Conservation (phyloP, 176 grass and related monocot genomes). For the Aechmea fasciata region DNA sequence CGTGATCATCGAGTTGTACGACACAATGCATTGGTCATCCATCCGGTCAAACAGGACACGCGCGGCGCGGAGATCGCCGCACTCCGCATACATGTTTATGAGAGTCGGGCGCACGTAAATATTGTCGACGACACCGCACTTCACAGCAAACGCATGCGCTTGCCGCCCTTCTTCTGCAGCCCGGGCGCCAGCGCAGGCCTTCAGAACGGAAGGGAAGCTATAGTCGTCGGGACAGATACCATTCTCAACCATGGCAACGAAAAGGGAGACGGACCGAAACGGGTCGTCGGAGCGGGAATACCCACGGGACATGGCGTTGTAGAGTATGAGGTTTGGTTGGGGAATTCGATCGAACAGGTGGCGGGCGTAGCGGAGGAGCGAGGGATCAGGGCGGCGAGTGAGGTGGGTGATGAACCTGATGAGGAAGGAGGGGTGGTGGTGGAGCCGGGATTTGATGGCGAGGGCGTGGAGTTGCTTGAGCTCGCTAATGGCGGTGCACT, state of each 20-base stretch:
- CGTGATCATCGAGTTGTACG: conserved; percentile 70
- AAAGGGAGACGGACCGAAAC: conserved; percentile 20
- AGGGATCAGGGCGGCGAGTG: background rate
- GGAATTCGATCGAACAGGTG: conserved; percentile 36
- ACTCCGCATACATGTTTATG: conserved; percentile 58
- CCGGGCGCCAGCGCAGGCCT: conserved; percentile 35
- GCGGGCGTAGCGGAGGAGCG: conserved; percentile 15
- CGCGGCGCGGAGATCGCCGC: conserved; percentile 29
- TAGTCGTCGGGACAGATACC: conserved; percentile 49
- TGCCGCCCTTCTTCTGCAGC: conserved; percentile 36
- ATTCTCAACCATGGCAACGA: conserved; percentile 40
- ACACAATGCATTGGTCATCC: conserved; percentile 42
- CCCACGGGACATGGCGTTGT: conserved; percentile 55
- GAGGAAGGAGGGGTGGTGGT: conserved; percentile 10
- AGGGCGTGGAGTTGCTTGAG: conserved; percentile 24
- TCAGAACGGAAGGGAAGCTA: conserved; percentile 49
- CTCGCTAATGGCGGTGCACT: conserved; percentile 6
- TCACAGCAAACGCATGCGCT: conserved; percentile 34
- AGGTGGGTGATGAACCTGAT: conserved; percentile 13
- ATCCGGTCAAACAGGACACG: conserved; percentile 27
- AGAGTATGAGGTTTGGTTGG: conserved; percentile 48
- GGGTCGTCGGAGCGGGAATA: conserved; percentile 32
- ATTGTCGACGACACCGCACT: conserved; percentile 42
- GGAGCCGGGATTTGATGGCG: conserved; percentile 22
- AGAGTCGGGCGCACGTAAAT: conserved; percentile 50